Evolutionary conservation across 2,329 filamentous ascomycete genomes (phyloP).

Genomic region (Colletotrichum godetiae): DNA sequence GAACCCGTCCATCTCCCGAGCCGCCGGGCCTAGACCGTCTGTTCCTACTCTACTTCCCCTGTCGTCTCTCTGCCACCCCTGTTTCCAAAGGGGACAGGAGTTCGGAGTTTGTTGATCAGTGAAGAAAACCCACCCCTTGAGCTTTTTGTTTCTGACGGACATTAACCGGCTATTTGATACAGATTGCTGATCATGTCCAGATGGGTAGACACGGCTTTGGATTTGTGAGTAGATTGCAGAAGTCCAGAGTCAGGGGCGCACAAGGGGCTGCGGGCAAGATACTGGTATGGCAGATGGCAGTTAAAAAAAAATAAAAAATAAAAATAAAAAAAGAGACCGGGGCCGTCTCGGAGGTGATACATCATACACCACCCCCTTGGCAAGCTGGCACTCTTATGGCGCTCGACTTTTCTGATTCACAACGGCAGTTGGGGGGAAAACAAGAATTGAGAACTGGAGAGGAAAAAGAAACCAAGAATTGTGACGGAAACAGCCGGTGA

Average conservation of each 20-base stretch:
- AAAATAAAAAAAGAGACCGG: background rate
- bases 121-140: background rate
- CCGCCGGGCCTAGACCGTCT: conserved; percentile 17
- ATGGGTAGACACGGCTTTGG: conserved; percentile 20
- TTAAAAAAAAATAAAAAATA: background rate
- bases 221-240: background rate
- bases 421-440: background rate
- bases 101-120: conserved; percentile 5
- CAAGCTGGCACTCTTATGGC: background rate
- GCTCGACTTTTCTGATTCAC: background rate
- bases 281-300: background rate
- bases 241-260: background rate
- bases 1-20: conserved; percentile 10
- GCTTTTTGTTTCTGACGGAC: background rate
- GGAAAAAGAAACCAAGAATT: background rate
- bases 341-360: background rate
- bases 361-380: background rate
- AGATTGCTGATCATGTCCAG: conserved; percentile 13
- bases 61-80: background rate
- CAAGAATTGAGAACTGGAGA: background rate
- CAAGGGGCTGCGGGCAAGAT: background rate
- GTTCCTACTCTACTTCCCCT: background rate
- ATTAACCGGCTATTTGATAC: background rate
- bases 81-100: background rate
- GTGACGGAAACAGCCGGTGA: background rate